These are phyloP conservation scores for Phytophthora agathidicida DNA, from an alignment of 352 stramenopile species.

Conservation along the genomic window DNA sequence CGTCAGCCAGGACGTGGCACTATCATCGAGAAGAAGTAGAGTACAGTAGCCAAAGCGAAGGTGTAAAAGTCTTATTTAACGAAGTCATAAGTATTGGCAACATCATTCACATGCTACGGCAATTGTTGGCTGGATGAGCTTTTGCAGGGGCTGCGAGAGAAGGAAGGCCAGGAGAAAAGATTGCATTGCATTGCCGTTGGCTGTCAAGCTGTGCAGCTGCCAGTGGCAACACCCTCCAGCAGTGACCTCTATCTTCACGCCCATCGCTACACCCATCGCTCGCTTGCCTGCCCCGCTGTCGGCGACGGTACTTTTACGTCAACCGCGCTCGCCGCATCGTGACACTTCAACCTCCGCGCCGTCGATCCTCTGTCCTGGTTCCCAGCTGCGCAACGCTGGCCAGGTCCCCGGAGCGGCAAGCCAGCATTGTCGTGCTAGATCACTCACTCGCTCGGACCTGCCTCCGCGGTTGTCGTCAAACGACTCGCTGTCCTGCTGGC, in stretches of 20 bases:
- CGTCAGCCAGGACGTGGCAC: too few relatives aligned
- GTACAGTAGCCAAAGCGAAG: not conserved
- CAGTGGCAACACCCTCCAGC: not conserved
- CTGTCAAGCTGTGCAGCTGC: constrained; percentile 1
- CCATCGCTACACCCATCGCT: not conserved
- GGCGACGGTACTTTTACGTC: constrained; percentile 8
- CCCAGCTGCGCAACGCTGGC: constrained; percentile 16
- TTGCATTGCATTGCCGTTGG: not conserved
- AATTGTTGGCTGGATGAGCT: not conserved
- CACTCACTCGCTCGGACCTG: constrained; percentile 4
- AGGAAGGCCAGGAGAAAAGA: not conserved
- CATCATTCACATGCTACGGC: too few relatives aligned
- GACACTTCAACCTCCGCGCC: constrained; percentile 16
- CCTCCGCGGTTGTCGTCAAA: not conserved
- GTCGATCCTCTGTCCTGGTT: constrained; percentile 8
- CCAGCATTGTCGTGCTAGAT: constrained; percentile 1
- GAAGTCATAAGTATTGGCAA: too few relatives aligned
- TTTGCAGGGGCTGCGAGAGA: not conserved
- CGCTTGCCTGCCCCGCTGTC: not conserved
- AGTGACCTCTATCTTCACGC: constrained; percentile 1
- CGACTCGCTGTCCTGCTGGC: not conserved
- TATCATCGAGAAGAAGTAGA: too few relatives aligned
- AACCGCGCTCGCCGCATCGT: constrained; percentile 9
- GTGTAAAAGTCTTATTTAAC: constrained; percentile 11
- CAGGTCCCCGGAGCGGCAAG: not conserved